phyloP scores from a whole-genome alignment of 2,329 filamentous ascomycete genomes.

The Drechslera avenae region DNA sequence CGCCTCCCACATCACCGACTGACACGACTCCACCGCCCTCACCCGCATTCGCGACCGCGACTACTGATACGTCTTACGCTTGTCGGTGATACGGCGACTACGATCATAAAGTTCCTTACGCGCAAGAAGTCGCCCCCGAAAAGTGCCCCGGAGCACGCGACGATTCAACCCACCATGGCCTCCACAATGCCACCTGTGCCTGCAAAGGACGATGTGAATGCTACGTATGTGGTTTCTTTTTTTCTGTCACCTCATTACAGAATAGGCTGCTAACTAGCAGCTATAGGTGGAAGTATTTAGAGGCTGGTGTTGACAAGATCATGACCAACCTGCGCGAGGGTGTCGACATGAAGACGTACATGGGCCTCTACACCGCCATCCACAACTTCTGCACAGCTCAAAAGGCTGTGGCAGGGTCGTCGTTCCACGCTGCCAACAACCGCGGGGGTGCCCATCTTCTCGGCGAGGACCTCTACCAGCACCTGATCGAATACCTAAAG shows the following conservation, averaged over 20 bases:
- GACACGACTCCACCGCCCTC: conserved; percentile 2
- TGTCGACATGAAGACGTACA: conserved; percentile 95
- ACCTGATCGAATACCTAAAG: conserved; percentile 84
- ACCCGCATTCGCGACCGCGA: background rate
- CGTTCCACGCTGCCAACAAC: conserved; percentile 59
- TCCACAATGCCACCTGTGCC: conserved; percentile 52
- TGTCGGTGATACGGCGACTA: conserved; percentile 12
- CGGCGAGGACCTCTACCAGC: conserved; percentile 93
- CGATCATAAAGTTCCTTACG: conserved; percentile 36
- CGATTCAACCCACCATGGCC: conserved; percentile 36
- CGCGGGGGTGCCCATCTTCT: conserved; percentile 90
- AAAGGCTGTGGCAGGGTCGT: conserved; percentile 74
- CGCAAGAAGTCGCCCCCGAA: conserved; percentile 43
- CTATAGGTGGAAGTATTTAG: conserved; percentile 83
- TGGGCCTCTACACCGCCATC: conserved; percentile 96
- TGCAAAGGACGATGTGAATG: conserved; percentile 63
- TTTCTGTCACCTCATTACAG: background rate
- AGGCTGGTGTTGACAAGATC: conserved; percentile 86
- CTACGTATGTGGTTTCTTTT: conserved; percentile 59
- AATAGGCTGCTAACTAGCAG: conserved; percentile 20
- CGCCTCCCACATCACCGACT: conserved; percentile 2
- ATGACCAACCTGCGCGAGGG: conserved; percentile 92
- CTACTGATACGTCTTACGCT: background rate
- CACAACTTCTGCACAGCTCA: conserved; percentile 99
- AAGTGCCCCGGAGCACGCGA: conserved; percentile 44